Base-by-base conservation (phyloP, 108 stramenopile species). In the Ochromonas danica region DNA sequence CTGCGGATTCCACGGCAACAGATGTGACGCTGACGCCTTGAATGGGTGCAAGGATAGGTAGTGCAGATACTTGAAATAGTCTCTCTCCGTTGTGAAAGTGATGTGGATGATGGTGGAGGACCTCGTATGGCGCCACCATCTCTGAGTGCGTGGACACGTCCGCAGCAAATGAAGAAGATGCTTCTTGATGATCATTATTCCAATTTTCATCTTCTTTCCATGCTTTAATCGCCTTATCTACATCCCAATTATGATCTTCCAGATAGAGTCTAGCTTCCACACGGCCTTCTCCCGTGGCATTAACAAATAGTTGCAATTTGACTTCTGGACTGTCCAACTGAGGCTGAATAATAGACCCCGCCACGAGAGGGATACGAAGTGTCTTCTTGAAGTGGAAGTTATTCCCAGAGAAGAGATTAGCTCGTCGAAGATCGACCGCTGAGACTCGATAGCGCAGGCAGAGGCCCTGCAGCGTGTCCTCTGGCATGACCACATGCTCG, bases 161-260 rank as follows among this genome's bases (percentile, higher is more conserved):
- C n/a, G n/a, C n/a, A n/a, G n/a, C n/a, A n/a, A n/a, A n/a, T n/a
- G n/a, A n/a, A n/a, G n/a, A n/a, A n/a, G n/a, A n/a, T n/a, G n/a
- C n/a, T n/a, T n/a, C n/a, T n/a, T n/a, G n/a, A n/a, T n/a, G n/a
- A 57, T 57, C 51, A 14, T 67, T 36, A 6, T 75, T 33, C 72
- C 72, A 75, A 33, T 60, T 75, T 60, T 75, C 72, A 75, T 75
- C 72, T 30, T 17, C 6, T 57, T 60, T 75, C 72, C 72, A 75
- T 10, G 36, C 10, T 30, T 45, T 41, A 38, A 75, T 41, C 3
- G 40, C 40, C 6, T 6, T 25, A 6, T 57, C 25, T 33, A 75
- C 6, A 36, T 75, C 35, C 72, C 72, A 75, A 60, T 75, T 60
- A 75, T 33, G 6, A 6, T 75, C 72, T 27, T 45, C 43, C 27